These are phyloP conservation scores for Petunia hybrid DNA, from an alignment of 305 asterid species.

Conservation along the genomic window DNA sequence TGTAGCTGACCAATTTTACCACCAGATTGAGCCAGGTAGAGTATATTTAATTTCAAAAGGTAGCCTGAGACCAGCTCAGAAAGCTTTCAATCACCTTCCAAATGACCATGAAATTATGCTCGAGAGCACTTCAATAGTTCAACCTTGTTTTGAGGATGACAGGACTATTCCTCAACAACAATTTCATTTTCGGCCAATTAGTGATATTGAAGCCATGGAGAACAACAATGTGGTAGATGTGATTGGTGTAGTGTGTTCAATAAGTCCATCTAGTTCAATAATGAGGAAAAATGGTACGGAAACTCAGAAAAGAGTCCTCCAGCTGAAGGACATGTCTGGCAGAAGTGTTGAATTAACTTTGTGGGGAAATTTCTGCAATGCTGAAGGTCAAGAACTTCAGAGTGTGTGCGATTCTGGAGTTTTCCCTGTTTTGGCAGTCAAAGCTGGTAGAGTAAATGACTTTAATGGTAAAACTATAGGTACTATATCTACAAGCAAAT, in stretches of 20 bases:
- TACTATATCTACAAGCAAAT: constrained; percentile 66
- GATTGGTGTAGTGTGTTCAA: constrained; percentile 78
- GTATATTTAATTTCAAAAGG: constrained; percentile 86
- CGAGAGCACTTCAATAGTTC: constrained; percentile 69
- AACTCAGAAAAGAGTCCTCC: constrained; percentile 81
- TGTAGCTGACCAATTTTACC: constrained; percentile 78
- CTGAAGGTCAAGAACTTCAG: constrained; percentile 82
- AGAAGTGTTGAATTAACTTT: constrained; percentile 60
- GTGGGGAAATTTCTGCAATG: constrained; percentile 91
- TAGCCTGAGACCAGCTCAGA: constrained; percentile 70
- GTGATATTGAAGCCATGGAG: constrained; percentile 75
- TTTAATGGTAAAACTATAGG: constrained; percentile 54
- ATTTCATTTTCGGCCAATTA: constrained; percentile 74
- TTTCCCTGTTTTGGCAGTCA: constrained; percentile 86
- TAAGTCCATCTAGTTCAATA: constrained; percentile 73
- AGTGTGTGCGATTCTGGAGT: constrained; percentile 79
- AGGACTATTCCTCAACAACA: constrained; percentile 79
- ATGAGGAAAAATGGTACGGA: constrained; percentile 87
- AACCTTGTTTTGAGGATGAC: constrained; percentile 81
- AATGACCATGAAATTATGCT: constrained; percentile 86
- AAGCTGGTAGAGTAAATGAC: constrained; percentile 70
- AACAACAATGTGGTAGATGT: constrained; percentile 72
- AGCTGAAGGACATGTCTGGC: constrained; percentile 86
- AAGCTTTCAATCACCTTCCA: constrained; percentile 75
- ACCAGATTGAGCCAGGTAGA: constrained; percentile 71